These are phyloP conservation scores for Gossypium herbaceum DNA, from an alignment of 345 rosid genomes.

Conservation along the genomic window DNA sequence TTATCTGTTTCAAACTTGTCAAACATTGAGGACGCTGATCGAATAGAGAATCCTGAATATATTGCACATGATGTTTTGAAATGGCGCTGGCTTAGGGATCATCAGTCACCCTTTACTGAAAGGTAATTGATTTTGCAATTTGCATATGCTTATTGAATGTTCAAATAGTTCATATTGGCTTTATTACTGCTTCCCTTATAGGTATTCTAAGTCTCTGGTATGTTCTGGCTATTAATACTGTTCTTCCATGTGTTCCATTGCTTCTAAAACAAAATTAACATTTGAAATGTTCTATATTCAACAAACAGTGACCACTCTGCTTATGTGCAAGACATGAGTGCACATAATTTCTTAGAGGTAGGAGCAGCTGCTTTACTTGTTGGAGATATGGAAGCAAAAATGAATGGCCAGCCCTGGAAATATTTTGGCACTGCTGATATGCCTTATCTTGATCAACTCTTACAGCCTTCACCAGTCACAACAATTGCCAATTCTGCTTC, in stretches of 20 bases:
- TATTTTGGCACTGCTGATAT: slow-evolving; percentile 82
- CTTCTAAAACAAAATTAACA: slow-evolving; percentile 9
- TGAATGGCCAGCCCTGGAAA: slow-evolving; percentile 92
- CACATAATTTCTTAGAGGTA: slow-evolving; percentile 74
- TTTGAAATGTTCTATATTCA: slow-evolving; percentile 5
- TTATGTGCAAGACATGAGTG: slow-evolving; percentile 65
- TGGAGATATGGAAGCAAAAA: slow-evolving; percentile 90
- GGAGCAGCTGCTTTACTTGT: slow-evolving; percentile 97
- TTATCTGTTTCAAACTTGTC: slow-evolving; percentile 62
- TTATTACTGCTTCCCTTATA: not conserved
- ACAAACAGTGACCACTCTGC: slow-evolving; percentile 50
- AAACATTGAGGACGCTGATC: slow-evolving; percentile 55
- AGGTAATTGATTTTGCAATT: slow-evolving; percentile 43
- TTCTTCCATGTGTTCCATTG: not conserved
- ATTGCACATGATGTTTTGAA: slow-evolving; percentile 73
- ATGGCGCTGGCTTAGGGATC: slow-evolving; percentile 88
- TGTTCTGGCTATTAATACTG: slow-evolving; percentile 5
- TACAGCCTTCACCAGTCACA: slow-evolving; percentile 85
- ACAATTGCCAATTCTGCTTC: slow-evolving; percentile 69
- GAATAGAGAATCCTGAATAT: slow-evolving; percentile 59
- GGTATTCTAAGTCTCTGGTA: slow-evolving; percentile 9
- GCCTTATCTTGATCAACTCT: slow-evolving; percentile 91
- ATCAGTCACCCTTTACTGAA: slow-evolving; percentile 56
- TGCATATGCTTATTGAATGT: not conserved
- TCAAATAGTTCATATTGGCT: not conserved